These are phyloP conservation scores for Paraglomus occultum DNA, from an alignment of 192 early-diverging fungal genomes.

Conservation along the genomic window DNA sequence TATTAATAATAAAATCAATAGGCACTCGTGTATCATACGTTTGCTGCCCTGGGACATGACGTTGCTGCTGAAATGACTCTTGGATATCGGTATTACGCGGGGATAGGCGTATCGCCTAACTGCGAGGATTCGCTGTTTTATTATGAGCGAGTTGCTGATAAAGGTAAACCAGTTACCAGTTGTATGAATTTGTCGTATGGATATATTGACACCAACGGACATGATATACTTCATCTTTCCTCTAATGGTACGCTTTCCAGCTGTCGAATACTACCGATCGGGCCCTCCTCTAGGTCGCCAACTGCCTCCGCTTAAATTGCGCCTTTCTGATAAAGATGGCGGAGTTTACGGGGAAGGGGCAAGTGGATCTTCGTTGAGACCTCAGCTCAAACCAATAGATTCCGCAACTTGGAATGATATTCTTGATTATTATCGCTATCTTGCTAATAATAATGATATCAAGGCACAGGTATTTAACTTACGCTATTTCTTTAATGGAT, in stretches of 20 bases:
- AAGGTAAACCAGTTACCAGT: conserved; percentile 46
- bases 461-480: conserved; percentile 51
- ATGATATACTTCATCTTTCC: neutral
- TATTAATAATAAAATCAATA: neutral
- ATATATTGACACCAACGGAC: neutral
- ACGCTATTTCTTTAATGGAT: neutral
- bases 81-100: conserved; percentile 78
- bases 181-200: neutral
- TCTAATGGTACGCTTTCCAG: conserved; percentile 37
- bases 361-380: conserved; percentile 40
- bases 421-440: conserved; percentile 69
- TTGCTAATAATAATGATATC: conserved; percentile 62
- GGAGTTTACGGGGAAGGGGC: conserved; percentile 88
- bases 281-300: conserved; percentile 85
- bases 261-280: conserved; percentile 57
- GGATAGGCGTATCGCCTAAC: conserved; percentile 76
- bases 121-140: conserved; percentile 76
- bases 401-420: conserved; percentile 68
- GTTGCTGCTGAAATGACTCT: conserved; percentile 76
- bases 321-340: conserved; percentile 74
- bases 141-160: conserved; percentile 79
- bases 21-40: conserved; percentile 72
- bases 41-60: conserved; percentile 78
- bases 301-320: conserved; percentile 62
- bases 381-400: conserved; percentile 38